These are phyloP conservation scores for Monosporascus sp. DNA, from an alignment of 2,329 filamentous ascomycete species.

Conservation along the genomic window DNA sequence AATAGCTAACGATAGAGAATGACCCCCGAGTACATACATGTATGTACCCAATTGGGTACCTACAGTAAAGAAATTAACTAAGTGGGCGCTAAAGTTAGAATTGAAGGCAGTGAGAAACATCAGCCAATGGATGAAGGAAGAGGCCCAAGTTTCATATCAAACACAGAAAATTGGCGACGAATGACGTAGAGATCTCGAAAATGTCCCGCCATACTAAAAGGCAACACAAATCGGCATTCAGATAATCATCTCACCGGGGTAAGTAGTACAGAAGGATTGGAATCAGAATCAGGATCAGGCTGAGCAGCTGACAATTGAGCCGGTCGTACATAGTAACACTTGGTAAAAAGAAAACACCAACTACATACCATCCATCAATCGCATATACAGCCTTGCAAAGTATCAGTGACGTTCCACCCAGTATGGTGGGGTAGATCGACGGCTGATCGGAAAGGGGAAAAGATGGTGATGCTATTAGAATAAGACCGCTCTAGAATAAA, in stretches of 20 bases:
- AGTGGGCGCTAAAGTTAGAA: neutral
- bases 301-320: neutral
- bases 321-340: neutral
- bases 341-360: too few species aligned
- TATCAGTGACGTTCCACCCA: too few species aligned
- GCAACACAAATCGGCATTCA: too few species aligned
- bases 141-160: neutral
- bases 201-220: too few species aligned
- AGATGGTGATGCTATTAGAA: too few species aligned
- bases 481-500: too few species aligned
- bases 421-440: too few species aligned
- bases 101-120: neutral
- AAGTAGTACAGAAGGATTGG: neutral
- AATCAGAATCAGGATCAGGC: neutral
- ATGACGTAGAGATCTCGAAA: neutral
- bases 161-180: neutral
- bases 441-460: too few species aligned
- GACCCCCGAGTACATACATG: neutral
- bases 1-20: too few species aligned
- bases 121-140: neutral
- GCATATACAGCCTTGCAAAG: too few species aligned
- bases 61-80: neutral
- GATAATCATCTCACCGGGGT: neutral
- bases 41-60: neutral
- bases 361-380: too few species aligned